Conservation (phyloP, 768 basidiomycete species). For the Daedaleopsis nitida region DNA sequence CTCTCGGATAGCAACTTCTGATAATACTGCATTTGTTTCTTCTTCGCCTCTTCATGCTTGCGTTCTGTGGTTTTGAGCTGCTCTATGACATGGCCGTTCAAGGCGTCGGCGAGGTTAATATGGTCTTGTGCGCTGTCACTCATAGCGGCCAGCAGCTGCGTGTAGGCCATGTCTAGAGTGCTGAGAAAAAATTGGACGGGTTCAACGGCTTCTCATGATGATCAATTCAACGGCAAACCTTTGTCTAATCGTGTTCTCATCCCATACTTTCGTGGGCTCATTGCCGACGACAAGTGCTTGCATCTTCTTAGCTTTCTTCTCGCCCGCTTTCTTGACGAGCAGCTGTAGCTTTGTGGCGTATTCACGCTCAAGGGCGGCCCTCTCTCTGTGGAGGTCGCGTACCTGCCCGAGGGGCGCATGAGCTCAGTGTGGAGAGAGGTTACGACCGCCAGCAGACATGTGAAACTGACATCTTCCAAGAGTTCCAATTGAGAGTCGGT, state of each 20-base stretch:
- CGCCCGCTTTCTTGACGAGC: slow-evolving; percentile 65
- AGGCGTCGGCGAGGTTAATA: slow-evolving; percentile 59
- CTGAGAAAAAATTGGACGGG: slow-evolving; percentile 38
- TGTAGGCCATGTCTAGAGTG: slow-evolving; percentile 72
- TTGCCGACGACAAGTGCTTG: slow-evolving; percentile 60
- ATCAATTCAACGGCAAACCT: slow-evolving; percentile 44
- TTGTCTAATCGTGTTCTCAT: slow-evolving; percentile 50
- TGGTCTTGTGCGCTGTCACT: slow-evolving; percentile 69
- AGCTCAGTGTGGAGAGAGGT: neutral
- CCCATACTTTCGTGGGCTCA: slow-evolving; percentile 65
- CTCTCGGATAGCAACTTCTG: slow-evolving; percentile 71
- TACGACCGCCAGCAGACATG: neutral
- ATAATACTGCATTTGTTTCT: slow-evolving; percentile 75
- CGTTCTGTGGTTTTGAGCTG: slow-evolving; percentile 61
- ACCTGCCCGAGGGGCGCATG: slow-evolving; percentile 45
- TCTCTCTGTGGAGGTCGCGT: slow-evolving; percentile 70
- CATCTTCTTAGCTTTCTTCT: slow-evolving; percentile 68
- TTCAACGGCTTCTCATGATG: neutral
- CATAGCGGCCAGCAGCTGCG: slow-evolving; percentile 64
- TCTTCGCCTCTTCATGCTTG: slow-evolving; percentile 66
- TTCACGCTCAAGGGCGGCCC: slow-evolving; percentile 72
- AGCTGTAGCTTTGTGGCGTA: slow-evolving; percentile 73
- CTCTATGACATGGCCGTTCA: slow-evolving; percentile 63
- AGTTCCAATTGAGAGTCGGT: slow-evolving; percentile 69
- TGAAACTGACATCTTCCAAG: slow-evolving; percentile 59